A percentile compares a stretch with the other conserved stretches of the same genome.
These are phyloP conservation scores for Thielaviopsis ethacetica DNA, from an alignment of 2,329 filamentous ascomycete species.

Conservation along the genomic window DNA sequence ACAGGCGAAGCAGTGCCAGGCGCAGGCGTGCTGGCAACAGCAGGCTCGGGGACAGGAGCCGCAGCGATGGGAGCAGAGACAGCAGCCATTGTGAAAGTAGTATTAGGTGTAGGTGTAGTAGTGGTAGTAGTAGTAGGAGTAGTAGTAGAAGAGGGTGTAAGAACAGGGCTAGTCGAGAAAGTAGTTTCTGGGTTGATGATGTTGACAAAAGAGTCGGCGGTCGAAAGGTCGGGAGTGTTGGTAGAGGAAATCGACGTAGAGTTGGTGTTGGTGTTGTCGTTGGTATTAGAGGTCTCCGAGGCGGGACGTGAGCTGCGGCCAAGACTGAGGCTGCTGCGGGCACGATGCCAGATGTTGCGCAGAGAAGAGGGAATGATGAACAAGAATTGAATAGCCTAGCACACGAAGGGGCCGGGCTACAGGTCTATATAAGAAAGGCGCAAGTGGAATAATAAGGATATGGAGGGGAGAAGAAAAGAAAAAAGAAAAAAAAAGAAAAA, in stretches of 20 bases:
- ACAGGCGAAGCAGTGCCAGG: slow-evolving; percentile 27
- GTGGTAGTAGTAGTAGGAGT: not conserved
- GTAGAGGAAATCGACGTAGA: not conserved
- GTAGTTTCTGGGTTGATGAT: not conserved
- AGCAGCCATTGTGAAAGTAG: slow-evolving; percentile 2
- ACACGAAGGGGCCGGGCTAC: not conserved
- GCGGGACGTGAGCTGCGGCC: slow-evolving; percentile 2
- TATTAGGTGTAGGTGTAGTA: not conserved
- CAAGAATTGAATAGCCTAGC: slow-evolving; percentile 1
- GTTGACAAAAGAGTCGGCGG: not conserved
- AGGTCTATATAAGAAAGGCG: slow-evolving; percentile 10
- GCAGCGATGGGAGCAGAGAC: slow-evolving; percentile 1
- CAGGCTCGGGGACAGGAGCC: not conserved
- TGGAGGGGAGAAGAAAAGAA: slow-evolving; percentile 2
- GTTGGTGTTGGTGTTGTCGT: not conserved
- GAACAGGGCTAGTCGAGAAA: not conserved
- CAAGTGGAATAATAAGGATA: not conserved
- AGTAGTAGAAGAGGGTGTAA: not conserved
- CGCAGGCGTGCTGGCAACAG: not conserved
- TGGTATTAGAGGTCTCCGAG: not conserved
- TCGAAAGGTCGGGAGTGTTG: not conserved
- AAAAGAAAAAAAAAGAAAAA: slow-evolving; percentile 1
- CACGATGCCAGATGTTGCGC: slow-evolving; percentile 7
- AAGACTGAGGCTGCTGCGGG: slow-evolving; percentile 1
- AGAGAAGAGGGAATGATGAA: slow-evolving; percentile 4